A percentile compares a stretch with the other conserved stretches of the same genome.
phyloP scores from a whole-genome alignment of 169 alveolate species.

The Plasmodium malariae region DNA sequence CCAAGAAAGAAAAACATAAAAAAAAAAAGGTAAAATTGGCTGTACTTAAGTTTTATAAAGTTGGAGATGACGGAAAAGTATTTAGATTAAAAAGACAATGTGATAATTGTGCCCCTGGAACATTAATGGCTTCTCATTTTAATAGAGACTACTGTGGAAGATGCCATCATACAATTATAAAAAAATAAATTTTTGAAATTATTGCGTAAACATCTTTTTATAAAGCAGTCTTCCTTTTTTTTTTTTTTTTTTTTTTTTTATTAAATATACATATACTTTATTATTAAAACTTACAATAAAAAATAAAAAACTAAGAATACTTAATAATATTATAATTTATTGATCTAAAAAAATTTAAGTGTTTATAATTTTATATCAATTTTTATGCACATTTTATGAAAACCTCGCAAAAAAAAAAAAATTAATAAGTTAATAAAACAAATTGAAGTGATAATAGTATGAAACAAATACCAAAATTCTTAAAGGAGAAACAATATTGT shows the following conservation, averaged over 20 bases:
- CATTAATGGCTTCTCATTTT: constrained; percentile 98
- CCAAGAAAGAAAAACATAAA: constrained; percentile 96
- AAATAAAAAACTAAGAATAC: constrained; percentile 38
- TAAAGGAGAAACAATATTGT: no score
- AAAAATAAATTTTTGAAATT: constrained; percentile 66
- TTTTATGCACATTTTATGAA: no score
- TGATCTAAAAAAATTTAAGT: background rate
- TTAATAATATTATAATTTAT: constrained; percentile 37
- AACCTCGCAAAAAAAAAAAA: no score
- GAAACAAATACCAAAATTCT: no score
- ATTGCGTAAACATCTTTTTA: background rate
- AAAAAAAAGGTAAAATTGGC: constrained; percentile 98
- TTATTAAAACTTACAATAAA: constrained; percentile 4
- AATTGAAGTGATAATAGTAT: no score
- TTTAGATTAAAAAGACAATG: constrained; percentile 96
- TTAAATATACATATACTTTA: no score
- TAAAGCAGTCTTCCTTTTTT: background rate
- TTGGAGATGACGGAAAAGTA: constrained; percentile 95
- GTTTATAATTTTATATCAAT: background rate
- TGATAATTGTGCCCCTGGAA: constrained; percentile 97
- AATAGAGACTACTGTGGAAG: constrained; percentile 99
- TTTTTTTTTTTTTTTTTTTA: constrained; percentile 10
- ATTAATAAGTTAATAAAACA: no score
- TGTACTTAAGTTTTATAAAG: constrained; percentile 96
- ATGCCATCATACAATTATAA: constrained; percentile 94